Base-by-base conservation (phyloP, 495 filamentous ascomycete species). In the Chaetomium cochliodes region DNA sequence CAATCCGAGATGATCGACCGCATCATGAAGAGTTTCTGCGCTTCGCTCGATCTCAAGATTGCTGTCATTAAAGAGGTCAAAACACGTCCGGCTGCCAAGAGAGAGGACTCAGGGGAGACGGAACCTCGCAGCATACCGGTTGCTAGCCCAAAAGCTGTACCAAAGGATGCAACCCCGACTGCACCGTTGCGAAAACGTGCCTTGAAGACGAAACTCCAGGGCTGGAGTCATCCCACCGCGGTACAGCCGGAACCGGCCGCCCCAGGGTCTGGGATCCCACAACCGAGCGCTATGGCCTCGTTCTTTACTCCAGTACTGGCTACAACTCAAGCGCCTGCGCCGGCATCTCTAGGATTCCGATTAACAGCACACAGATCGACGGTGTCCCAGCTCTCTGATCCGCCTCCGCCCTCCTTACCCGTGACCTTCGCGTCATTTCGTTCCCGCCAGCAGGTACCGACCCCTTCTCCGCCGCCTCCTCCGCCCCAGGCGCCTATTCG, bases 11-110 rank as follows among this genome's bases (percentile, higher is more conserved):
- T 65, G 16, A 59, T 73, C 16, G 67, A 73, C 37, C 62, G 53
- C 44, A 70, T 73, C 58, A 73, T 73, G 71, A 65, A 53, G 51
- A 73, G 67, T 18, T 60, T 73, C 60, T 58, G 55, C 58, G 37
- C 57, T 26, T 60, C 63, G 9, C 69, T 73, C 18, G 67, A 73
- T 49, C 39, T 60, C 47, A 73, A 71, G 28, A 46, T 73, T 1
- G 55, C 50, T 5, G 44, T 16, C 4, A 39, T 62, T 28, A 62
- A 39, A 20, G 20, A 47, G 25, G 18, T 49, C 5, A 26, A 39
- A n/a, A 3, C 46, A 22, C 44, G 2, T 15, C 51, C 23, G 5
- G 22, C 5, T 0, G 26, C 47, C 39, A 37, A 63, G 41, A 25
- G 23, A 3, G 25, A 55, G 12, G n/a, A 5, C 3, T 8, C 9